Conservation (phyloP, 2,329 filamentous ascomycete genomes). For the Sordariomycetes sp. region DNA sequence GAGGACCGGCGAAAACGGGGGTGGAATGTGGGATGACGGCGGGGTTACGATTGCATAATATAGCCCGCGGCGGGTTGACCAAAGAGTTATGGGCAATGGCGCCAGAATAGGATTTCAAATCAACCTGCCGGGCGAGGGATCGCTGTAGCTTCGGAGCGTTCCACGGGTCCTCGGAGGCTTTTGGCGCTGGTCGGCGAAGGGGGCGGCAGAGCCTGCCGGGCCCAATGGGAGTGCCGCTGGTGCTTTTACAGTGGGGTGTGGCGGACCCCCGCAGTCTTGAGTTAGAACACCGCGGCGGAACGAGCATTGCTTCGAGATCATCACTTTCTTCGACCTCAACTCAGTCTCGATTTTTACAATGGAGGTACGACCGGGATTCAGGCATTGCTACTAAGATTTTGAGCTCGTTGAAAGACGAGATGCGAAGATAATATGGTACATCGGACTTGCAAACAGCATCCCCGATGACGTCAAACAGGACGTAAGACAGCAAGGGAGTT, state of each 20-base stretch:
- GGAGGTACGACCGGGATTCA: too few species aligned
- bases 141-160: background rate
- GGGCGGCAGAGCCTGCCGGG: background rate
- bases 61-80: constrained; percentile 1
- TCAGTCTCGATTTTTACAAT: too few species aligned
- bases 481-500: background rate
- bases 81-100: background rate
- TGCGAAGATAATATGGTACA: background rate
- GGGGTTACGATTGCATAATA: constrained; percentile 4
- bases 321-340: too few species aligned
- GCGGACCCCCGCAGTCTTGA: too few species aligned
- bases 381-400: too few species aligned
- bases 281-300: too few species aligned
- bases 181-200: background rate
- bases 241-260: too few species aligned
- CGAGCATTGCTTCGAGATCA: too few species aligned
- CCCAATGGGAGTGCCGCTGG: background rate
- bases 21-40: background rate
- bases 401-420: background rate
- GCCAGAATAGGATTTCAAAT: constrained; percentile 3
- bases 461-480: background rate
- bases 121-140: background rate
- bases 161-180: background rate
- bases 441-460: background rate
- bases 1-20: background rate